These are phyloP conservation scores for Platanthera zijinensis DNA, from an alignment of 106 monocot species.

Conservation along the genomic window DNA sequence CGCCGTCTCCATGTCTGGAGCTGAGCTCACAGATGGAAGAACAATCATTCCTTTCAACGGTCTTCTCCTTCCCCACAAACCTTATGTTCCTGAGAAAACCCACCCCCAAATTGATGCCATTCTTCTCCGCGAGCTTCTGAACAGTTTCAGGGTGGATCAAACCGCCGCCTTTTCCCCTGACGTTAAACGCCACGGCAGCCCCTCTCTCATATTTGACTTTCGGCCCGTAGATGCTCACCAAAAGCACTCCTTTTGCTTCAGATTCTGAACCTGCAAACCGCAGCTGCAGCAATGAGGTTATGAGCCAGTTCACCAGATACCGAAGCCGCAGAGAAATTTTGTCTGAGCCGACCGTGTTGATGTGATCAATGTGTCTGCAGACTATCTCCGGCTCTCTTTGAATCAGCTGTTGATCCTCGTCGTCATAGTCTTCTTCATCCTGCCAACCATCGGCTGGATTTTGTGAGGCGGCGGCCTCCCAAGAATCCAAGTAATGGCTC, in stretches of 20 bases:
- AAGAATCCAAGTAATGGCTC: slow-evolving; percentile 23
- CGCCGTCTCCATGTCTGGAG: slow-evolving; percentile 36
- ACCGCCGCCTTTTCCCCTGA: slow-evolving; percentile 39
- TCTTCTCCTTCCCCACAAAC: slow-evolving; percentile 31
- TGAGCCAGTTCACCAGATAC: slow-evolving; percentile 84
- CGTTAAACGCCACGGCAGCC: slow-evolving; percentile 84
- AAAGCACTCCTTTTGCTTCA: slow-evolving; percentile 19
- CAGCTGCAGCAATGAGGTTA: slow-evolving; percentile 81
- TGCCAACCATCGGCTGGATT: neutral
- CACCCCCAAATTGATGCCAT: slow-evolving; percentile 72
- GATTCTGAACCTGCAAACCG: slow-evolving; percentile 34
- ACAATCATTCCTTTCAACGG: slow-evolving; percentile 23
- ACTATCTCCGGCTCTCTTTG: slow-evolving; percentile 76
- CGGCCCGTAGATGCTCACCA: slow-evolving; percentile 82
- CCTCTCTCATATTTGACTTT: slow-evolving; percentile 94
- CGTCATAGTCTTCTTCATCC: slow-evolving; percentile 19
- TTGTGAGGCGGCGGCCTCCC: slow-evolving; percentile 22
- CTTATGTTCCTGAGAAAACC: slow-evolving; percentile 81
- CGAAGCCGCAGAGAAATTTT: slow-evolving; percentile 68
- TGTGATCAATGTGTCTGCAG: slow-evolving; percentile 89
- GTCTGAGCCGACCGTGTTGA: slow-evolving; percentile 78
- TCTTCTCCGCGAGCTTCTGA: slow-evolving; percentile 78
- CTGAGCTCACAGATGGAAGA: slow-evolving; percentile 32
- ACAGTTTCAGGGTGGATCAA: slow-evolving; percentile 70
- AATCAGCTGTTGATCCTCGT: slow-evolving; percentile 36